phyloP scores from a whole-genome alignment of 73 alveolate genomes.

The Loxodes magnus region DNA sequence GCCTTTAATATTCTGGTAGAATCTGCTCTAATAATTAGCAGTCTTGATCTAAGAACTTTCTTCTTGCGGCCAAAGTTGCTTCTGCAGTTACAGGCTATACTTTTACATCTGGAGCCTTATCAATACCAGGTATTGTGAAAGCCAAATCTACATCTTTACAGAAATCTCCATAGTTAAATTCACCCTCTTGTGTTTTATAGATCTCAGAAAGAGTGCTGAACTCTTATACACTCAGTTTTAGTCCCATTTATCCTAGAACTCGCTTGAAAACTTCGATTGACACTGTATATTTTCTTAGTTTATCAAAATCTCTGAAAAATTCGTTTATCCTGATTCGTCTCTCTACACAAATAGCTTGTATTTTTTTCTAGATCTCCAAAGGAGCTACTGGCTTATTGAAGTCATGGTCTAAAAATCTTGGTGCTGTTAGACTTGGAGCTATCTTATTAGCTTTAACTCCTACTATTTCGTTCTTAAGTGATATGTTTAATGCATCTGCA shows the following conservation, averaged over 20 bases:
- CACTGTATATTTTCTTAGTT: constrained; percentile 74
- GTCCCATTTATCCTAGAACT: constrained; percentile 59
- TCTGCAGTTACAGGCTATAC: constrained; percentile 38
- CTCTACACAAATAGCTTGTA: constrained; percentile 70
- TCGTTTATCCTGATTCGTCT: constrained; percentile 75
- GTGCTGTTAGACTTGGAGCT: constrained; percentile 31
- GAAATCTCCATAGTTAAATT: constrained; percentile 54
- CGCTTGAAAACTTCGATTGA: constrained; percentile 53
- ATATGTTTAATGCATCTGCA: constrained; percentile 50
- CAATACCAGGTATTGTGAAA: constrained; percentile 62
- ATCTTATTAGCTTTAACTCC: constrained; percentile 21
- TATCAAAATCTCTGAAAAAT: constrained; percentile 81
- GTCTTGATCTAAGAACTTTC: constrained; percentile 56
- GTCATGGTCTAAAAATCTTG: constrained; percentile 24
- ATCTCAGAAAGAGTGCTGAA: constrained; percentile 44
- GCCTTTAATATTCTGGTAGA: constrained; percentile 38
- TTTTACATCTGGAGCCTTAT: constrained; percentile 53
- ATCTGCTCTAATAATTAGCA: constrained; percentile 24
- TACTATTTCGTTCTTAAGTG: constrained; percentile 20
- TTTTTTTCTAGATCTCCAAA: constrained; percentile 65
- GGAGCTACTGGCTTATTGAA: constrained; percentile 13
- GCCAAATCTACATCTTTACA: constrained; percentile 58
- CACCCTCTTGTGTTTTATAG: constrained; percentile 47
- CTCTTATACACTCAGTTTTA: constrained; percentile 67
- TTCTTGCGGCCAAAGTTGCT: constrained; percentile 51